Conservation (phyloP, 192 early-diverging fungal species). For the Backusella luteola region DNA sequence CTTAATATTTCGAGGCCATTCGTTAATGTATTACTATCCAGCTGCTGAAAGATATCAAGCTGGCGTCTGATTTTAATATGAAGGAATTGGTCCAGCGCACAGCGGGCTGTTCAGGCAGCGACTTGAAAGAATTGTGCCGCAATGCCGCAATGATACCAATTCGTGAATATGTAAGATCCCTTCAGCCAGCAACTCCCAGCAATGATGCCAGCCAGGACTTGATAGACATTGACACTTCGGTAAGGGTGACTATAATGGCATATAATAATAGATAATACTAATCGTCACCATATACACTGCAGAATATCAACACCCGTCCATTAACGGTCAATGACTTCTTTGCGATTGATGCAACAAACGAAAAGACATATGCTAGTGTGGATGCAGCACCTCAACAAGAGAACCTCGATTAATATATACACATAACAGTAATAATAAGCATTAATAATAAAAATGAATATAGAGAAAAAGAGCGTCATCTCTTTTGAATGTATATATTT, state of each 20-base stretch:
- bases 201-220: constrained; percentile 27
- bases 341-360: constrained; percentile 12
- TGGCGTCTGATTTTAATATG: constrained; percentile 68
- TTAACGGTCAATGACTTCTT: constrained; percentile 26
- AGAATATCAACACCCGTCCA: constrained; percentile 29
- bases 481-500: background rate
- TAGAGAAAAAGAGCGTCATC: background rate
- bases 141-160: constrained; percentile 96
- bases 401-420: constrained; percentile 20
- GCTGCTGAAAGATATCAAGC: constrained; percentile 70
- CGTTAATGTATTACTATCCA: constrained; percentile 13
- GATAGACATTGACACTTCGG: constrained; percentile 21
- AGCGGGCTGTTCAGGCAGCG: constrained; percentile 86
- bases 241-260: background rate
- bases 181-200: constrained; percentile 26
- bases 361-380: constrained; percentile 13
- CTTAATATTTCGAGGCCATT: too few relatives aligned
- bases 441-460: background rate
- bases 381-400: constrained; percentile 11
- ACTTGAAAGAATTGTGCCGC: constrained; percentile 96
- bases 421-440: background rate
- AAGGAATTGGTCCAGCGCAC: constrained; percentile 71
- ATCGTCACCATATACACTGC: background rate
- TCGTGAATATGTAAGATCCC: constrained; percentile 71
- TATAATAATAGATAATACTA: background rate